Conservation (phyloP, 176 grass and related monocot genomes). For the Urochloa ruziziensis region DNA sequence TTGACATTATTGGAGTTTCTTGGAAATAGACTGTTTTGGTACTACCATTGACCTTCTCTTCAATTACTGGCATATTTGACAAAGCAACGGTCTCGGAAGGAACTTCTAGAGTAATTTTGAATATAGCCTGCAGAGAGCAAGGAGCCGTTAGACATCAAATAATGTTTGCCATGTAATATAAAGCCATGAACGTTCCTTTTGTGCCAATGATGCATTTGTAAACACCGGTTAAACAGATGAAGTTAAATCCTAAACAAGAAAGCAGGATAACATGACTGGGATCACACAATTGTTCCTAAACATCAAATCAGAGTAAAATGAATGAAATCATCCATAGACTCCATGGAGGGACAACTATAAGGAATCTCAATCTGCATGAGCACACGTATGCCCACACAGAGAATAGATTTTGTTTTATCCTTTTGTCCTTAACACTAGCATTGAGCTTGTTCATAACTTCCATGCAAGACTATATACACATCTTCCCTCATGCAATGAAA, state of each 20-base stretch:
- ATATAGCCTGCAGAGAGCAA: conserved; percentile 60
- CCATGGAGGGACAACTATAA: background rate
- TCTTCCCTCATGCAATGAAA: background rate
- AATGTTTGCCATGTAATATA: conserved; percentile 2
- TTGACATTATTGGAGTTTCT: conserved; percentile 97
- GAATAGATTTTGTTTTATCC: background rate
- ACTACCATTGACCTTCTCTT: conserved; percentile 77
- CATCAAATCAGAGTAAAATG: background rate
- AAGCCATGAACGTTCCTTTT: conserved; percentile 5
- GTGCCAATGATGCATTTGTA: background rate
- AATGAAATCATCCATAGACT: background rate
- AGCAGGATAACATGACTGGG: background rate
- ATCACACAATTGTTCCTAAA: background rate
- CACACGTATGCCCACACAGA: background rate
- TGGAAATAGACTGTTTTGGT: conserved; percentile 72
- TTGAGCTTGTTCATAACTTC: background rate
- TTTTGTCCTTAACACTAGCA: background rate
- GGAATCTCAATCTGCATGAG: background rate
- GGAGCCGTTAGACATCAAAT: background rate
- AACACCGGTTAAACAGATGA: background rate
- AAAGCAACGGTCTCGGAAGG: conserved; percentile 71
- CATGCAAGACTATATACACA: background rate
- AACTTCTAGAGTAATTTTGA: conserved; percentile 91
- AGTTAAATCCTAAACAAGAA: background rate
- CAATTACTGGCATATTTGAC: conserved; percentile 92